Evolutionary conservation across 345 rosid species (phyloP).

Genomic region (Citrus inodora): DNA sequence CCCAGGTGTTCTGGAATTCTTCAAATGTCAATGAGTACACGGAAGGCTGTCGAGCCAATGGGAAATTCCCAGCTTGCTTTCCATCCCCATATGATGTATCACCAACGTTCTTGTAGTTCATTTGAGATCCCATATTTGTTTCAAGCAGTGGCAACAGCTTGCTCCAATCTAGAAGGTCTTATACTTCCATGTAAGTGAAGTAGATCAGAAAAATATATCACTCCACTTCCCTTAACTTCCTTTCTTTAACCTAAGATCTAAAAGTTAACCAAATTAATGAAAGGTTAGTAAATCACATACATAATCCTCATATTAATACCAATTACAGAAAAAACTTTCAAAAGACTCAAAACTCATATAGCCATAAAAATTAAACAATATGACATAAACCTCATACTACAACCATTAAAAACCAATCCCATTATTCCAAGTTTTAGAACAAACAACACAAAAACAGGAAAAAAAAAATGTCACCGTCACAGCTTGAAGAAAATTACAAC

Average conservation of each 20-base stretch:
- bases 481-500: constrained; percentile 1
- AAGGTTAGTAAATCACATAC: constrained; percentile 6
- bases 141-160: constrained; percentile 11
- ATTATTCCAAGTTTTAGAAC: neutral
- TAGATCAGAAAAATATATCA: constrained; percentile 9
- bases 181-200: constrained; percentile 15
- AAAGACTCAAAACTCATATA: neutral
- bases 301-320: neutral
- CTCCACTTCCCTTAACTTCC: constrained; percentile 16
- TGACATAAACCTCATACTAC: neutral
- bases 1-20: constrained; percentile 75
- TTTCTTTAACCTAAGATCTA: constrained; percentile 18
- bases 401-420: neutral
- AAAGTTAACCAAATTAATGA: constrained; percentile 13
- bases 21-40: constrained; percentile 80
- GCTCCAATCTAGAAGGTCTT: constrained; percentile 11
- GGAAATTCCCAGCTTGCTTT: constrained; percentile 32
- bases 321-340: neutral
- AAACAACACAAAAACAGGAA: neutral
- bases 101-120: constrained; percentile 63
- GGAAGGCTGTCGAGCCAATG: constrained; percentile 70
- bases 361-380: constrained; percentile 2
- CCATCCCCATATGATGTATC: constrained; percentile 43
- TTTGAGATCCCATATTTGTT: constrained; percentile 52
- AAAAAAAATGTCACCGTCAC: neutral